Conservation (phyloP, 2,329 filamentous ascomycete genomes). For the Hypoxylon sp. region DNA sequence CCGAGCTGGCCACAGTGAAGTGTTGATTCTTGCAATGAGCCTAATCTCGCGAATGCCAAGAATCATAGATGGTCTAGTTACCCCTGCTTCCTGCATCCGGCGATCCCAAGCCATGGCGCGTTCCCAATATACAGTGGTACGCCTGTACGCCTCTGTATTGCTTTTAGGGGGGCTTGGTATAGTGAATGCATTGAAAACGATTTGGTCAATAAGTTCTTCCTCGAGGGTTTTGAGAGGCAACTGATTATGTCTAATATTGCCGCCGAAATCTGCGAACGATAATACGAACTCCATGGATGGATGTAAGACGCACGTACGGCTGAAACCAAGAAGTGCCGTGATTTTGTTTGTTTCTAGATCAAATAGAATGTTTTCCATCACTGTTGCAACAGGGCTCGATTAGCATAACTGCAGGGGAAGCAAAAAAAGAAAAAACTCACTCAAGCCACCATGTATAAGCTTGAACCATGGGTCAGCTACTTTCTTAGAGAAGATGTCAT, state of each 20-base stretch:
- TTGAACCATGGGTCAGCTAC: background rate
- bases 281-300: background rate
- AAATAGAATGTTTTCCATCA: background rate
- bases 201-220: background rate
- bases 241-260: background rate
- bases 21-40: background rate
- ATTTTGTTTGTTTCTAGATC: background rate
- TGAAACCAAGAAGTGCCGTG: background rate
- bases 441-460: background rate
- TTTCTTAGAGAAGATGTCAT: background rate
- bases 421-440: background rate
- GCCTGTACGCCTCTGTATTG: background rate
- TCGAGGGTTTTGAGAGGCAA: background rate
- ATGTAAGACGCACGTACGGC: background rate
- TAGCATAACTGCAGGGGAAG: background rate
- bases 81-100: background rate
- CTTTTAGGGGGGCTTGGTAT: background rate
- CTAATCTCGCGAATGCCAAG: background rate
- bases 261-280: background rate
- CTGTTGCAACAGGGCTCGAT: background rate
- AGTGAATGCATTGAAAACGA: background rate
- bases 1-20: background rate
- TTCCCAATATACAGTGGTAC: background rate
- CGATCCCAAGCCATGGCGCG: background rate
- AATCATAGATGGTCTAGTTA: background rate